phyloP scores from a whole-genome alignment of 2,329 filamentous ascomycete species.

The Lachnellula subtilissima region DNA sequence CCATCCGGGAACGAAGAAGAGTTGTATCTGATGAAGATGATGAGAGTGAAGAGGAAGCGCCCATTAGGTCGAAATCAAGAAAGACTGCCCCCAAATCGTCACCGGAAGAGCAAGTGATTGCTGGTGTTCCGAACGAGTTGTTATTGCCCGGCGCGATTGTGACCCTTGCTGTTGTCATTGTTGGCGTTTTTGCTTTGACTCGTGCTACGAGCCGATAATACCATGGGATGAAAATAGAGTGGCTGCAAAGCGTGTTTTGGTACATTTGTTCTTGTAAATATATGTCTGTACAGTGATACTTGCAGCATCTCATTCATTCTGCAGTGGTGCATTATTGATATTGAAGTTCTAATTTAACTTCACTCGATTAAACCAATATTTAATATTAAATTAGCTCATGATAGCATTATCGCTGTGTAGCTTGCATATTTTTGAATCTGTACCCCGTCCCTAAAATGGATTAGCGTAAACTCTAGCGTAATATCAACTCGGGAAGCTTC shows the following conservation, averaged over 20 bases:
- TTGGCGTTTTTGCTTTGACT: conserved; percentile 86
- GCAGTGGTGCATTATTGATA: not conserved
- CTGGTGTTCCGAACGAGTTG: conserved; percentile 89
- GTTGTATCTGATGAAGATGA: conserved; percentile 46
- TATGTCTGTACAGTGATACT: not conserved
- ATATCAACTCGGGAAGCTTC: conserved; percentile 17
- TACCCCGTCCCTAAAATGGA: conserved; percentile 6
- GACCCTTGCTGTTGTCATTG: conserved; percentile 88
- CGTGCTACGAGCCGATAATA: conserved; percentile 51
- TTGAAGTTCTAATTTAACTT: not conserved
- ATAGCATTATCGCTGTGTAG: too few relatives aligned
- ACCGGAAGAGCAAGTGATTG: conserved; percentile 64
- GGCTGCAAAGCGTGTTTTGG: conserved; percentile 1
- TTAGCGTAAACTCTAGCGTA: conserved; percentile 13
- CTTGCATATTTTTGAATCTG: too few relatives aligned
- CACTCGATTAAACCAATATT: not conserved
- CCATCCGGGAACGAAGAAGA: conserved; percentile 48
- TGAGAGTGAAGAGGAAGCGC: conserved; percentile 44
- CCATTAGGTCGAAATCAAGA: conserved; percentile 36
- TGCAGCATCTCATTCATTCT: not conserved
- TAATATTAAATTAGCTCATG: not conserved
- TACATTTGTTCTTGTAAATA: conserved; percentile 16
- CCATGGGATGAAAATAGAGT: conserved; percentile 14
- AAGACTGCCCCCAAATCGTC: conserved; percentile 29
- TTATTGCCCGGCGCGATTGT: conserved; percentile 91